Evolutionary conservation across 2,329 filamentous ascomycete genomes (phyloP).

Genomic region (Aspergillus pseudonomiae): DNA sequence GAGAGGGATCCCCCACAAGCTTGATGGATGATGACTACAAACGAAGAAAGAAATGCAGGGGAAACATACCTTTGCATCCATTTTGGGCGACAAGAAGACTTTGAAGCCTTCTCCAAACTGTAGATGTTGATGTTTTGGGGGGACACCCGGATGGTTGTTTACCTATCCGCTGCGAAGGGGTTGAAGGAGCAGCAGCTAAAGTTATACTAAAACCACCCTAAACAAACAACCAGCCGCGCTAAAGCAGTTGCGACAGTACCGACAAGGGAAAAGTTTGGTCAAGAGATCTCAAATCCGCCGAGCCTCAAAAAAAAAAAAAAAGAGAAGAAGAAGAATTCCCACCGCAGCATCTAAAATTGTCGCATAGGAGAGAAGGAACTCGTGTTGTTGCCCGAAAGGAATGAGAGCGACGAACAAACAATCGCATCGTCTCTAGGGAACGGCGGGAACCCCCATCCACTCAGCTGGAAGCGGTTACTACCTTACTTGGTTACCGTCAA

Average conservation of each 20-base stretch:
- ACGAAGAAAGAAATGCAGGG: conserved; percentile 20
- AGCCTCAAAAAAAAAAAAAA: too few relatives aligned
- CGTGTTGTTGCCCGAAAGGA: not conserved
- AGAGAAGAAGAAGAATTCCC: not conserved
- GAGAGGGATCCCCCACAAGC: not conserved
- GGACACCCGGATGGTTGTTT: conserved; percentile 21
- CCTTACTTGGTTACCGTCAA: conserved; percentile 28
- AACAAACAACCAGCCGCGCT: conserved; percentile 30
- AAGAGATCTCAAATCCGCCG: not conserved
- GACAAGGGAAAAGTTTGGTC: not conserved
- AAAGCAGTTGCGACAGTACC: conserved; percentile 7
- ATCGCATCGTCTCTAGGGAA: conserved; percentile 10
- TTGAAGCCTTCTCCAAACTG: conserved; percentile 18
- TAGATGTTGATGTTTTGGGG: conserved; percentile 12
- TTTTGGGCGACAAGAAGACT: conserved; percentile 26
- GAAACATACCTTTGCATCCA: conserved; percentile 53
- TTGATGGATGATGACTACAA: conserved; percentile 1
- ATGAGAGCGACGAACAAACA: conserved; percentile 10
- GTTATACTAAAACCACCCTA: conserved; percentile 27
- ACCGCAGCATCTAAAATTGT: not conserved
- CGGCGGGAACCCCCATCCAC: not conserved
- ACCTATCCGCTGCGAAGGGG: conserved; percentile 21
- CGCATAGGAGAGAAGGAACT: conserved; percentile 16
- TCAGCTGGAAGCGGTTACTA: conserved; percentile 12
- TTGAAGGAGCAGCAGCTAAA: conserved; percentile 20